Base-by-base conservation (phyloP, 495 filamentous ascomycete genomes). In the Hypomontagnella submonticulosa region DNA sequence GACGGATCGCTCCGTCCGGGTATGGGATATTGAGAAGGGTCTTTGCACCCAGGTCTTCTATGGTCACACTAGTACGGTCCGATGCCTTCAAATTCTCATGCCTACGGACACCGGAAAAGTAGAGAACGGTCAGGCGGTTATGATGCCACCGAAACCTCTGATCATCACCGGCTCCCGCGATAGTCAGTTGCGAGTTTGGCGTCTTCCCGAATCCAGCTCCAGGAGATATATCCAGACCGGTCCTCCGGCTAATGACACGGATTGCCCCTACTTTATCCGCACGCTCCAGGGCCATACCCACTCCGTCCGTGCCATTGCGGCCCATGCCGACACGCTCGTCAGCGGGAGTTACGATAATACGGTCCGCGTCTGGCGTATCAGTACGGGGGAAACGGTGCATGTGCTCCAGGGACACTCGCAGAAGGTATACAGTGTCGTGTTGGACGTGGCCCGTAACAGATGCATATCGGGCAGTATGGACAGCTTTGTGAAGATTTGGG, bases 401-500 rank as follows among this genome's bases (percentile, higher is more conserved):
- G 88, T 91, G n/a, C 80, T 99, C 6, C 85, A 89, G 57, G 96
- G 95, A 1, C 95, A 99, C 72, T 83, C 84, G 4, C 87, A 93
- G 73, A 99, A 99, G 75, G 95, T 99, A 2, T 99, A 99, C 64
- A 97, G 93, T 61, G 95, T 99, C 18, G 96, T 99, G 16, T 79
- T 98, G 36, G 95, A 99, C 73, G 89, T 91, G 63, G 88, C 91
- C 69, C 88, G 95, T 53, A 96, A 94, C 63, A 90, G 92, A 41
- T 99, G 95, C 77, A 98, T 99, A 72, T 97, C 92, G 70, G 95
- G 95, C 37, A 96, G 93, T 10, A 99, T 99, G 95, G 95, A 99
- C 66, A 96, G 95, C 71, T 81, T 91, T 67, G 94, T 99, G 66
- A 98, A 98, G 79, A 92, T 99, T 20, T 99, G 95, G 95, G 96